Evolutionary conservation across 2,329 filamentous ascomycete genomes (phyloP).

Genomic region (Colletotrichum tabaci): DNA sequence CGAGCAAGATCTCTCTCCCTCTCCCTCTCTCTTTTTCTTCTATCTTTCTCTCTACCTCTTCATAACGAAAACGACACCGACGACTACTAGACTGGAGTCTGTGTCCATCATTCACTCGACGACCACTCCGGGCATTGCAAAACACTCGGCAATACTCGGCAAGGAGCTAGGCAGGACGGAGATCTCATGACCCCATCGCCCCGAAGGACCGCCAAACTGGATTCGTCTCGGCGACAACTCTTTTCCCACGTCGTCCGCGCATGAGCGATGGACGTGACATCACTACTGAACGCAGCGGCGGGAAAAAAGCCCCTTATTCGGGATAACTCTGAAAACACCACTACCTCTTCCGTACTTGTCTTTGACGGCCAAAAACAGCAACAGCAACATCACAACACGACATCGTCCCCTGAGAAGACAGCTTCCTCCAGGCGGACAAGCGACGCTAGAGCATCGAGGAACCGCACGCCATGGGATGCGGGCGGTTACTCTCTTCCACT

Average conservation of each 20-base stretch:
- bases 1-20: conserved; percentile 1
- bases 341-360: conserved; percentile 3
- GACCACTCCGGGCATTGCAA: not conserved
- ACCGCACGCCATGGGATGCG: conserved; percentile 66
- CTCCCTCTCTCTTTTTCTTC: too few species aligned
- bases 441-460: conserved; percentile 43
- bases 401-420: conserved; percentile 40
- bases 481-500: conserved; percentile 64
- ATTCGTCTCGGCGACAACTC: conserved; percentile 33
- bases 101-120: not conserved
- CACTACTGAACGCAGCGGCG: conserved; percentile 44
- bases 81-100: not conserved
- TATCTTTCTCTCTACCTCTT: too few species aligned
- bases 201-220: conserved; percentile 39
- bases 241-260: conserved; percentile 39
- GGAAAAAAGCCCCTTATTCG: conserved; percentile 42
- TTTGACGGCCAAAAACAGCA: conserved; percentile 21
- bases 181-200: conserved; percentile 3
- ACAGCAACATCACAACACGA: conserved; percentile 7
- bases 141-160: not conserved
- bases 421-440: conserved; percentile 40
- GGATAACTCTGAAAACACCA: conserved; percentile 33
- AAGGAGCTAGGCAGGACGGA: not conserved
- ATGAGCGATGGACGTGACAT: conserved; percentile 45
- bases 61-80: not conserved